Percentiles rank a stretch among this genome's conserved stretches.
These are phyloP conservation scores for Trichoderma hamatum DNA, from an alignment of 2,329 filamentous ascomycete genomes.

Conservation along the genomic window DNA sequence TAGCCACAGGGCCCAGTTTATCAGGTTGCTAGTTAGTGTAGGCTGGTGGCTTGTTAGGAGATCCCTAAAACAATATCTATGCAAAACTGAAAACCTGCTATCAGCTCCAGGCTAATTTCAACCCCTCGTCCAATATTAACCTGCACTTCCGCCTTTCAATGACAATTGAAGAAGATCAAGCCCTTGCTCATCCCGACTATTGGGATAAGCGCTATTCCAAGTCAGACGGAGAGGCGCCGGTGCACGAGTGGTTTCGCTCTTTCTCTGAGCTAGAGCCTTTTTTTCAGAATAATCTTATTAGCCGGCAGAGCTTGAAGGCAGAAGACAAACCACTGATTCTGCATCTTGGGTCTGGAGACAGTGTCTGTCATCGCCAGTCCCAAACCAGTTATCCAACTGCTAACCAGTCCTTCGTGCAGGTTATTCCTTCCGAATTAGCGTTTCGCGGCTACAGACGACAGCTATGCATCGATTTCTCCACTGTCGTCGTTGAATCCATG, in stretches of 20 bases:
- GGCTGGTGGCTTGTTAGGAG: no score
- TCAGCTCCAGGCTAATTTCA: no score
- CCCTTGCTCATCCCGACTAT: slow-evolving; percentile 42
- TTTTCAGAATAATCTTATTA: slow-evolving; percentile 49
- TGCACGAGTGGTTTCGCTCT: slow-evolving; percentile 58
- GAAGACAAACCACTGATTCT: slow-evolving; percentile 49
- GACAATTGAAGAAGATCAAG: not conserved
- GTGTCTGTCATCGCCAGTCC: slow-evolving; percentile 41
- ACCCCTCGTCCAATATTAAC: no score
- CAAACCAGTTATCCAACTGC: not conserved
- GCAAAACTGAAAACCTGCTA: no score
- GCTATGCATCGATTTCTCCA: slow-evolving; percentile 60
- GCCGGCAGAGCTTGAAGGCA: slow-evolving; percentile 28
- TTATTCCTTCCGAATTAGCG: slow-evolving; percentile 53
- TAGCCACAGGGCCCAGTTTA: no score
- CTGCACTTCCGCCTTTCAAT: not conserved
- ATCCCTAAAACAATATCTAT: no score
- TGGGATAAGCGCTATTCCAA: slow-evolving; percentile 55
- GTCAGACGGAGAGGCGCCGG: slow-evolving; percentile 37
- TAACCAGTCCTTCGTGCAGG: slow-evolving; percentile 40
- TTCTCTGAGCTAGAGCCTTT: slow-evolving; percentile 54
- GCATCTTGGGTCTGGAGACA: slow-evolving; percentile 61
- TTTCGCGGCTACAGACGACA: slow-evolving; percentile 54
- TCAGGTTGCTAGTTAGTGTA: no score
- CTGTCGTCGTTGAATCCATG: slow-evolving; percentile 58